Percentiles rank a stretch among this genome's conserved stretches.
Conservation (phyloP, 345 rosid genomes). For the Syzygium aqueum region DNA sequence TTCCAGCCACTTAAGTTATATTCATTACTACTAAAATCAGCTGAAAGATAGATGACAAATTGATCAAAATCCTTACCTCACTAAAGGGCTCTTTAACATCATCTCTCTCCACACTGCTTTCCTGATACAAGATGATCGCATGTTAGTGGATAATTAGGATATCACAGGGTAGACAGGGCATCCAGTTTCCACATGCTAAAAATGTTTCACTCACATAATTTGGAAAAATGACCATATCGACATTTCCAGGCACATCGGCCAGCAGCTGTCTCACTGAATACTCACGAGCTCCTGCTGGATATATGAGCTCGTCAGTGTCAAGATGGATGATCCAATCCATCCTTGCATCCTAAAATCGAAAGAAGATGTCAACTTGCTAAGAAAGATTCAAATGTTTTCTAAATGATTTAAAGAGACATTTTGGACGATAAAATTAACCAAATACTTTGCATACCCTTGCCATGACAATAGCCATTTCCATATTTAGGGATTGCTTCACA, state of each 20-base stretch:
- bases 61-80: slow-evolving; percentile 42
- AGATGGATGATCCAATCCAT: slow-evolving; percentile 96
- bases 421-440: neutral
- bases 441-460: slow-evolving; percentile 54
- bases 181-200: neutral
- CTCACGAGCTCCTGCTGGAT: slow-evolving; percentile 74
- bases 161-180: neutral
- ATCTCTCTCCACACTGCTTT: slow-evolving; percentile 85
- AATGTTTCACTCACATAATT: slow-evolving; percentile 68
- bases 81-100: slow-evolving; percentile 84
- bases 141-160: neutral
- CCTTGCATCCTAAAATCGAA: slow-evolving; percentile 47
- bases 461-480: slow-evolving; percentile 97
- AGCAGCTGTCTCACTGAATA: slow-evolving; percentile 78
- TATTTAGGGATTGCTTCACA: slow-evolving; percentile 94
- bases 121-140: slow-evolving; percentile 36
- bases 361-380: neutral
- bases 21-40: neutral
- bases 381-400: neutral
- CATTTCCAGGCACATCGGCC: slow-evolving; percentile 48
- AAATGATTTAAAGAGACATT: neutral
- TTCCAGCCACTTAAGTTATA: neutral
- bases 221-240: slow-evolving; percentile 76
- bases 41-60: neutral
- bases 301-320: slow-evolving; percentile 84